These are phyloP conservation scores for Annona squamosa DNA, from an alignment of 164 flowering plant genomes.

Conservation along the genomic window DNA sequence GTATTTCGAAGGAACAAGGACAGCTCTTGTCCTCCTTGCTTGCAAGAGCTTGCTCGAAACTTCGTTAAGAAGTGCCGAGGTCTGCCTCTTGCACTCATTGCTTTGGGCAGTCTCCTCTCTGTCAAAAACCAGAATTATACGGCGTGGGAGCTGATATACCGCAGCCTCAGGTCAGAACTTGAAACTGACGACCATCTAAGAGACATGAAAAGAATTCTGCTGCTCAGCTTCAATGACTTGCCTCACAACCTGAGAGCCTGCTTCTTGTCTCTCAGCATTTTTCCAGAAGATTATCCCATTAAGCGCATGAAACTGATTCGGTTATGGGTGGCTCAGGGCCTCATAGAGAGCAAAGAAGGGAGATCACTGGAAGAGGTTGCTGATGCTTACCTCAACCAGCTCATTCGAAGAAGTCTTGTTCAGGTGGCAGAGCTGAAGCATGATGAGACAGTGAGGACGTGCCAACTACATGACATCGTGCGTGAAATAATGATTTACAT, in stretches of 20 bases:
- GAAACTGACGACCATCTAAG: not conserved
- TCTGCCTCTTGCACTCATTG: too few species aligned
- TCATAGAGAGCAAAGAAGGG: not conserved
- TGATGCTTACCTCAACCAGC: slow-evolving; percentile 6
- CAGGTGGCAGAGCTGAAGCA: not conserved
- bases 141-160: too few species aligned
- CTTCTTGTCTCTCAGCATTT: slow-evolving; percentile 11
- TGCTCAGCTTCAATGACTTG: slow-evolving; percentile 14
- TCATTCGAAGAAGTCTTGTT: not conserved
- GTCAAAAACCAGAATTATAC: too few species aligned
- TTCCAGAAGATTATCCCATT: slow-evolving; percentile 10
- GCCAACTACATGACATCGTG: slow-evolving; percentile 12
- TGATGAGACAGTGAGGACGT: slow-evolving; percentile 3
- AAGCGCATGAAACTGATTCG: not conserved
- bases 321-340: slow-evolving; percentile 17
- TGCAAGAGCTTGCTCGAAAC: too few species aligned
- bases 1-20: too few species aligned
- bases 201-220: not conserved
- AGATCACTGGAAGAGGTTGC: slow-evolving; percentile 12
- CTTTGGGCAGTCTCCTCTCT: too few species aligned
- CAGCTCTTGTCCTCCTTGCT: too few species aligned
- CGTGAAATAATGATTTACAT: slow-evolving; percentile 4
- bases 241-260: slow-evolving; percentile 15
- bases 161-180: too few species aligned
- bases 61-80: too few species aligned